A percentile compares a stretch with the other conserved stretches of the same genome.
These are phyloP conservation scores for Pythium diclinum DNA, from an alignment of 352 stramenopile genomes.

Conservation along the genomic window DNA sequence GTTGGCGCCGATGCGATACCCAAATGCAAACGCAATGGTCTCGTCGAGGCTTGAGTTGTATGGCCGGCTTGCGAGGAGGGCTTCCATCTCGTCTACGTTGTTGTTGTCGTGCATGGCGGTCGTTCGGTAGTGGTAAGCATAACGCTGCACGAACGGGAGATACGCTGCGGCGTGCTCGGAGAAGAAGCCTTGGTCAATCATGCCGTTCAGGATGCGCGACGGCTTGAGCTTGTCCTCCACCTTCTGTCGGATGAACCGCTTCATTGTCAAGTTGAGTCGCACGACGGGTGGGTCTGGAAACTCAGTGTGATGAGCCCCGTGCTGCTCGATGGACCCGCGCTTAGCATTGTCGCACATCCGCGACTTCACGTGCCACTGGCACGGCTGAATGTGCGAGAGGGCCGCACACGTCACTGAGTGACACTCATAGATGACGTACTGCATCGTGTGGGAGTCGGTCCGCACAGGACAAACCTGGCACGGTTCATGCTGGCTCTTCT, in stretches of 20 bases:
- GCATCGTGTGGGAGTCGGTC: background rate
- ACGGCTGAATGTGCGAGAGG: no score
- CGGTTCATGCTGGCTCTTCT: background rate
- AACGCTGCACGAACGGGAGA: background rate
- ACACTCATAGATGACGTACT: background rate
- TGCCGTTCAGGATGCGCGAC: no score
- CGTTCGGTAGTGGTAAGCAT: no score
- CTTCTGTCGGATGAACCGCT: no score
- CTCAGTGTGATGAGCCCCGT: no score
- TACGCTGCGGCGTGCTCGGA: background rate
- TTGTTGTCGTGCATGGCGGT: background rate
- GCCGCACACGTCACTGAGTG: background rate
- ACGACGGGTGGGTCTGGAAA: no score
- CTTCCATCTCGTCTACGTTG: constrained; percentile 6
- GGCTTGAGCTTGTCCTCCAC: no score
- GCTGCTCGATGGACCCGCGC: no score
- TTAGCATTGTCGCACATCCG: no score
- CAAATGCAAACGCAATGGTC: background rate
- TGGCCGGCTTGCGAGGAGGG: background rate
- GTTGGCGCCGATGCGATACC: background rate
- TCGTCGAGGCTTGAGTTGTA: background rate
- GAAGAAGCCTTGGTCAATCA: no score
- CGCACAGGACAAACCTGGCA: background rate
- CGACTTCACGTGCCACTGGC: no score
- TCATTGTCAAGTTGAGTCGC: no score